Base-by-base conservation (phyloP, 345 rosid genomes). In the Camelina sativa region DNA sequence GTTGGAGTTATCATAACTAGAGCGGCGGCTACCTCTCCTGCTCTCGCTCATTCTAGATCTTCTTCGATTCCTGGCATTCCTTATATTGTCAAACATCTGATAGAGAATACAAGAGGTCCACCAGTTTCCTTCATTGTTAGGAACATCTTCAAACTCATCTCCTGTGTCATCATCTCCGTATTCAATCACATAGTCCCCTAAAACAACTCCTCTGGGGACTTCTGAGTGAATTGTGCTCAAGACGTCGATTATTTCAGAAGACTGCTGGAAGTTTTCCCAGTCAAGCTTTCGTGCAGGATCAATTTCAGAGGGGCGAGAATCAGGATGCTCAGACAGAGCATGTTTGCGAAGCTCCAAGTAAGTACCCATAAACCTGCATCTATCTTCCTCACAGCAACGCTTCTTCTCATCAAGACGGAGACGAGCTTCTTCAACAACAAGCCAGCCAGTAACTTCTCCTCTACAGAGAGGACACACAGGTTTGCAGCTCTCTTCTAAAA, bases 251-350 rank as follows among this genome's bases (percentile, higher is more conserved):
- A 92, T 95, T 78, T 95, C 99, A 32, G 97, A 90, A 1, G 97
- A 92, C 74, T 92, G 99, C 88, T 95, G 97, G 80, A 95, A 92
- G 81, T 89, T 95, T 46, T 92, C 97, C 97, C 99, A 95, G 67
- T 92, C 99, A 57, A 92, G 96, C 78, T 86, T 88, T 68, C 94
- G 81, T 4, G 94, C 92, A 37, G 99, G 97, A 80, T 92, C 97
- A 11, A 95, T 84, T 76, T 86, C 85, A 0, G 99, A 89, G 43
- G 97, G 97, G 69, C 90, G 84, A 30, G 97, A 87, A 82, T 90
- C 92, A 7, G 97, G 99, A 47, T 95, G 97, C 69, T 86, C 94
- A 0, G 85, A 34, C 72, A 79, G 85, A 67, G 97, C 97, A 73
- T 95, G 99, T 57, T 85, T 40, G 34, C 71, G 84, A 22, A 92